Conservation (phyloP, 2,329 filamentous ascomycete species). For the Cadophora malorum region DNA sequence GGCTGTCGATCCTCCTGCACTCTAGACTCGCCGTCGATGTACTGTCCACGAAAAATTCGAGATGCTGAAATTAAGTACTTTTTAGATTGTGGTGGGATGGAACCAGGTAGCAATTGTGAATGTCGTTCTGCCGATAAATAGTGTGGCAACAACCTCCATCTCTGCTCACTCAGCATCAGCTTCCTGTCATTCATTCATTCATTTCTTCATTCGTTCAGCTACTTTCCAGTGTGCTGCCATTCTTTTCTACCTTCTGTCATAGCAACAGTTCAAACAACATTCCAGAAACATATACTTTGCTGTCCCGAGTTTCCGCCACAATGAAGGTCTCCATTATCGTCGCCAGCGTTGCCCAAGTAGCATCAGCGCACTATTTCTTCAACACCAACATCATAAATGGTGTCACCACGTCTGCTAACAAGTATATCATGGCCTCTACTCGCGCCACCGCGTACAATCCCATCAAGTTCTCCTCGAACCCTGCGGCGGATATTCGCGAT, state of each 20-base stretch:
- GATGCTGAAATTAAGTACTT: no score
- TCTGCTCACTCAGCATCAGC: not conserved
- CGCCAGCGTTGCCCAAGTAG: not conserved
- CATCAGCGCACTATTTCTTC: slow-evolving; percentile 3
- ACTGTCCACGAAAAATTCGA: no score
- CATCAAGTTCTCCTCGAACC: not conserved
- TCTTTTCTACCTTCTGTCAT: not conserved
- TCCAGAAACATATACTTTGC: not conserved
- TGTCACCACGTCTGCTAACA: not conserved
- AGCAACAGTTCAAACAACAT: not conserved
- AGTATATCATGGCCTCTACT: not conserved
- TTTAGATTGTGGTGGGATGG: no score
- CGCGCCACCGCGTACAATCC: slow-evolving; percentile 2
- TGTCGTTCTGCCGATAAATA: not conserved
- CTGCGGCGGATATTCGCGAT: not conserved
- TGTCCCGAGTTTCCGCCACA: not conserved
- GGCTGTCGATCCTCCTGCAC: no score
- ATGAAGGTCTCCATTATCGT: slow-evolving; percentile 12
- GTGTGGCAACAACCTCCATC: not conserved
- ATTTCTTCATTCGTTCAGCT: not conserved
- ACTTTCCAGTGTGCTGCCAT: not conserved
- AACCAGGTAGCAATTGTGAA: not conserved
- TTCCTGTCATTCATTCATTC: not conserved
- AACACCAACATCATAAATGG: not conserved
- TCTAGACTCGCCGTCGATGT: no score